phyloP scores from a whole-genome alignment of 495 filamentous ascomycete genomes.

The Astrothelium subdiscretum region DNA sequence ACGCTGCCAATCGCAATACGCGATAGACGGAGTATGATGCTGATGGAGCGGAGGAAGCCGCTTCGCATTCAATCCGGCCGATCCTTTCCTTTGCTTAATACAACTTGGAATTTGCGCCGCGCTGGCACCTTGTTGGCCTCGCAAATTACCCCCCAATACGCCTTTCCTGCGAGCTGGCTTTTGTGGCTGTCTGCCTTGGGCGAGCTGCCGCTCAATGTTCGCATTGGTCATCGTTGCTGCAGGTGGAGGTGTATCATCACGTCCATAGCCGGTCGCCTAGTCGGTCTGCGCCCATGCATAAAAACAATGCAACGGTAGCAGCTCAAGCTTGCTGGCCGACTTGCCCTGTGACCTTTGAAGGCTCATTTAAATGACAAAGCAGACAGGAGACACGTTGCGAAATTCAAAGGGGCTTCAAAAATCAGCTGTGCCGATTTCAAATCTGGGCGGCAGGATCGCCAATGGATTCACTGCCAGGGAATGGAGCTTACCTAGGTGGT shows the following conservation, averaged over 20 bases:
- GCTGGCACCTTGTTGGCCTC: neutral
- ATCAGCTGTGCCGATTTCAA: neutral
- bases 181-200: constrained; percentile 1
- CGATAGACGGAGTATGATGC: neutral
- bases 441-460: neutral
- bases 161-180: neutral
- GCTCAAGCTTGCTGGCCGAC: neutral
- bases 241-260: neutral
- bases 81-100: too few species aligned
- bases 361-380: too few species aligned
- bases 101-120: too few species aligned
- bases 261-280: neutral
- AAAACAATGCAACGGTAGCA: neutral
- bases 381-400: too few species aligned
- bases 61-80: neutral
- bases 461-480: neutral
- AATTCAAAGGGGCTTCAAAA: neutral
- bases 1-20: neutral
- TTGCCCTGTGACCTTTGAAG: neutral
- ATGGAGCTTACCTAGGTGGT: neutral
- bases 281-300: neutral
- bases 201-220: neutral
- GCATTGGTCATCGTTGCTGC: neutral
- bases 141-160: neutral
- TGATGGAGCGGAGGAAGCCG: neutral